Evolutionary conservation across 2,329 filamentous ascomycete species (phyloP).

Genomic region (Xylariaceae sp.): DNA sequence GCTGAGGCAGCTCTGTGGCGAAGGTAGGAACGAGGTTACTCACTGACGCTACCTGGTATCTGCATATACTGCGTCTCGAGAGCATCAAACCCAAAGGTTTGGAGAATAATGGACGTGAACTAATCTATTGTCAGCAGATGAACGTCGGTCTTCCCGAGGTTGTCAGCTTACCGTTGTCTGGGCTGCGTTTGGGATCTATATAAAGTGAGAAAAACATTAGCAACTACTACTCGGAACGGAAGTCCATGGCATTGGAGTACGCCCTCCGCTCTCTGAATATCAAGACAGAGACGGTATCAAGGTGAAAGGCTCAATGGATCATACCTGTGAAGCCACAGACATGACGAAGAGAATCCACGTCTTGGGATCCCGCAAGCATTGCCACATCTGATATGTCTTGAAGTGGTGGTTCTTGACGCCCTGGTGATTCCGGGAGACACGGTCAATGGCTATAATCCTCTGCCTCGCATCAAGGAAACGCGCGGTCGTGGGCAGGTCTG

Average conservation of each 20-base stretch:
- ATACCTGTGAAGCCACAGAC: constrained; percentile 44
- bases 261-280: background rate
- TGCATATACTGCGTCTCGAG: constrained; percentile 54
- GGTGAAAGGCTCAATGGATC: background rate
- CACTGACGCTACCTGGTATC: constrained; percentile 50
- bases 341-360: constrained; percentile 53
- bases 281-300: background rate
- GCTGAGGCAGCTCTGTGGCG: background rate
- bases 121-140: constrained; percentile 3
- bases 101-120: constrained; percentile 30
- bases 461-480: constrained; percentile 25
- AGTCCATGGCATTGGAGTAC: too few relatives aligned
- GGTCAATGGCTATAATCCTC: constrained; percentile 26
- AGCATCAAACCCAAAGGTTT: constrained; percentile 37
- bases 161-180: constrained; percentile 39
- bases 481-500: constrained; percentile 28
- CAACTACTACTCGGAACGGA: background rate
- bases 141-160: background rate
- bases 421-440: constrained; percentile 27
- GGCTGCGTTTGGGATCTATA: constrained; percentile 49
- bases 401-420: constrained; percentile 37
- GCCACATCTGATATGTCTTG: constrained; percentile 42
- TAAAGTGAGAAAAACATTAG: background rate
- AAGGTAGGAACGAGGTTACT: background rate
- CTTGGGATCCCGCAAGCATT: constrained; percentile 47